Conservation (phyloP, 495 filamentous ascomycete species). For the Elaphomyces granulatus region DNA sequence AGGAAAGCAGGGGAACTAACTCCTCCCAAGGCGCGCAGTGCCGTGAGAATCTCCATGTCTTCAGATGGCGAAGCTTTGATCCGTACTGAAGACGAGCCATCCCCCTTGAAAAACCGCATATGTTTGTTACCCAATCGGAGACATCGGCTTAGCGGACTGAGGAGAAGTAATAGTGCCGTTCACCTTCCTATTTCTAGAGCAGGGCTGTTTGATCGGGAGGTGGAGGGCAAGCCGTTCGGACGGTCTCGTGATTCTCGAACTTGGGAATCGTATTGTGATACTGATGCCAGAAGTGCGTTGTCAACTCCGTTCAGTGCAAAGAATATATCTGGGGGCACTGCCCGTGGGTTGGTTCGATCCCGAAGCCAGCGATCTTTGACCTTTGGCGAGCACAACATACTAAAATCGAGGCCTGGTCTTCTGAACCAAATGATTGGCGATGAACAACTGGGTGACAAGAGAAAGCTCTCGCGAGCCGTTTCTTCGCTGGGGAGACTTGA, state of each 20-base stretch:
- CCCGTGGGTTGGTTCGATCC: conserved; percentile 45
- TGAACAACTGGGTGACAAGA: conserved; percentile 34
- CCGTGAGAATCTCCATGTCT: conserved; percentile 34
- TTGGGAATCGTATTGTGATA: conserved; percentile 74
- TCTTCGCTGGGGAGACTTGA: conserved; percentile 59
- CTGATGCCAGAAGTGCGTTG: conserved; percentile 54
- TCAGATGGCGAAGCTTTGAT: conserved; percentile 39
- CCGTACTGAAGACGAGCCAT: conserved; percentile 32
- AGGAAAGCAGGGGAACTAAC: conserved; percentile 46
- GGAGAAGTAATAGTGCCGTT: conserved; percentile 45
- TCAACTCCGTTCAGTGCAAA: conserved; percentile 57
- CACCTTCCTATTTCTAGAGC: conserved; percentile 25
- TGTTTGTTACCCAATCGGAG: conserved; percentile 37
- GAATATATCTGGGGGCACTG: conserved; percentile 53
- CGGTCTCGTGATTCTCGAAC: conserved; percentile 68
- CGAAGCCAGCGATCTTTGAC: conserved; percentile 36
- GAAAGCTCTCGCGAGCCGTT: conserved; percentile 46
- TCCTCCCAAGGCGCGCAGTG: conserved; percentile 42
- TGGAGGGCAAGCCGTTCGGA: conserved; percentile 29
- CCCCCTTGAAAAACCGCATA: conserved; percentile 37
- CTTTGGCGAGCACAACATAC: conserved; percentile 39
- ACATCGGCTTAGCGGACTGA: conserved; percentile 39
- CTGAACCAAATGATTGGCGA: conserved; percentile 8
- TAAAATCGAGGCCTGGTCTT: conserved; percentile 25
- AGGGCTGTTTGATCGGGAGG: conserved; percentile 21